Evolutionary conservation across 805 yeast genomes (phyloP), one percentile per base, ranked within the genome.

Genomic region (Wickerhamomyces tratensis): DNA sequence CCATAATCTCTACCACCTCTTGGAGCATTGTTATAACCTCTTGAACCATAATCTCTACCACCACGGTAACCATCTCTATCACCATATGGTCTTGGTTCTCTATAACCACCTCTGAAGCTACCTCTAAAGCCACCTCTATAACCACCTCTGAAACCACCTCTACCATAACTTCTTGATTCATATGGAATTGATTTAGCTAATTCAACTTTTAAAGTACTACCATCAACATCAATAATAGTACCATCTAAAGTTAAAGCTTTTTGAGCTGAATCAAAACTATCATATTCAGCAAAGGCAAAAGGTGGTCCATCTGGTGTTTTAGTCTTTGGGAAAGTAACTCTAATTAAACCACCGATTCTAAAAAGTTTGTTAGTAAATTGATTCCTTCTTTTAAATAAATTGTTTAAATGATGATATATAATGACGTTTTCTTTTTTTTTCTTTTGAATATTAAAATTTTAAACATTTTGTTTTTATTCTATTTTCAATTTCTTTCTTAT

Each of bases 241-340:
- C 34, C 34, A 44, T 76, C 62, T 37, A 65, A 61, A 36, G 64
- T 69, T 14, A 79, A 51, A 9, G 82, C 81, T 34, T 65, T 65
- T 48, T 76, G 76, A 48, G 80, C 76, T 53, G 73, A 78, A 47
- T 71, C 74, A 13, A 62, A 52, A 40, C 63, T 68, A 48, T 69
- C 67, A 56, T 69, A 79, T 53, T 78, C 82, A 26, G 79, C 83
- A 59, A 78, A 79, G 7, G 82, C 85, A 52, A 68, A 79, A 51
- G 77, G 79, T 46, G 74, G 68, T 36, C 78, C 77, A 49, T 74
- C 79, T 43, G 71, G 71, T 29, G 72, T 66, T 58, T 77, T 71
- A 46, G 82, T 79, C 43, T 83, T 83, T 36, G 82, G 77, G 39
- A 78, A 73, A 48, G 74, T 80, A 41, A 78, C 72, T 59, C 80